Conservation (phyloP, 495 filamentous ascomycete species). For the Aspergillus ostianus region DNA sequence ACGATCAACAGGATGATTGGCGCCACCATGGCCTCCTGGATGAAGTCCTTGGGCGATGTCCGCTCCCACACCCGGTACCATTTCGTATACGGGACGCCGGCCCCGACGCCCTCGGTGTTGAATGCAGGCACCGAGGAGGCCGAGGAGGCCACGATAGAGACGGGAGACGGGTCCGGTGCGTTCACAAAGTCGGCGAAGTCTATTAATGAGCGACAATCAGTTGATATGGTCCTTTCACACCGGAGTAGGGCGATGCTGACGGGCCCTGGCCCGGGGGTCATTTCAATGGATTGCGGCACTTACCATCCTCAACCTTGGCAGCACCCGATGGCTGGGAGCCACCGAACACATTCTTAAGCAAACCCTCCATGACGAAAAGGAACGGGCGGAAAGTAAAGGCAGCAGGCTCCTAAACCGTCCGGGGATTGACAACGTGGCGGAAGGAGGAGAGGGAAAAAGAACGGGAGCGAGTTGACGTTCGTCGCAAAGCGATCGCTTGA, state of each 20-base stretch:
- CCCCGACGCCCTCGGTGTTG: conserved; percentile 47
- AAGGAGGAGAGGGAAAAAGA: conserved; percentile 16
- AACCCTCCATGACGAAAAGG: conserved; percentile 56
- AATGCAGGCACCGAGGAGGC: conserved; percentile 40
- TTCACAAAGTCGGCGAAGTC: conserved; percentile 80
- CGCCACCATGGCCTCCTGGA: conserved; percentile 79
- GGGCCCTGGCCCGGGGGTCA: neutral
- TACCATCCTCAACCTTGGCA: conserved; percentile 60
- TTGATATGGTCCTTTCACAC: neutral
- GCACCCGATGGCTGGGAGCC: conserved; percentile 56
- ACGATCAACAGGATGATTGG: conserved; percentile 70
- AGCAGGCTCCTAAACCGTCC: conserved; percentile 5
- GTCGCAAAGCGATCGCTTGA: conserved; percentile 21
- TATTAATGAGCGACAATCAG: conserved; percentile 24
- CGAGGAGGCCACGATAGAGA: conserved; percentile 43
- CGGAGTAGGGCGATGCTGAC: neutral
- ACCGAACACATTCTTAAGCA: conserved; percentile 68
- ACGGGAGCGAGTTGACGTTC: conserved; percentile 27
- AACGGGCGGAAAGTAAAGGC: neutral
- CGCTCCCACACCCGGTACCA: conserved; percentile 98
- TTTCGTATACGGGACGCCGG: conserved; percentile 70
- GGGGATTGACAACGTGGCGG: conserved; percentile 19
- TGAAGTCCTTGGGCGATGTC: conserved; percentile 74
- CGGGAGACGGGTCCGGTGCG: conserved; percentile 62
- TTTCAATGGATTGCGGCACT: conserved; percentile 19